Percentiles rank a stretch among this genome's conserved stretches.
Evolutionary conservation across 345 rosid species (phyloP).

Genomic region (Raphanus raphanistrum): DNA sequence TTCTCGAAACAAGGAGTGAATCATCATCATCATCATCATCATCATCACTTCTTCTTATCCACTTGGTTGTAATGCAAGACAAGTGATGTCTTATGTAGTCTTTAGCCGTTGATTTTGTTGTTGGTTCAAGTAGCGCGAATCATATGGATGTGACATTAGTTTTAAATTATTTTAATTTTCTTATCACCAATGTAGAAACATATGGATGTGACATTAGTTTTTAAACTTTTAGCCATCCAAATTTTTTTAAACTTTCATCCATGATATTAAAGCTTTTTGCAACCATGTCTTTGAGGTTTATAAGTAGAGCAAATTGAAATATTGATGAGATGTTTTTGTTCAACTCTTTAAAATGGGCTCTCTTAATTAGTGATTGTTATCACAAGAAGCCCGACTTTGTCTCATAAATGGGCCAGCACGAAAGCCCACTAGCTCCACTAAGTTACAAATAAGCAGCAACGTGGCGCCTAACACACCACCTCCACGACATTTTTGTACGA

Average conservation of each 20-base stretch:
- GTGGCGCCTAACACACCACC: not conserved
- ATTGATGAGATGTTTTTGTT: not conserved
- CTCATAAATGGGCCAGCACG: not conserved
- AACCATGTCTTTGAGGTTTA: not conserved
- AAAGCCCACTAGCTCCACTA: not conserved
- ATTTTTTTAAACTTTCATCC: not conserved
- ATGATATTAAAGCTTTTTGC: not conserved
- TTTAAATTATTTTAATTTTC: too few relatives aligned
- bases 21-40: not conserved
- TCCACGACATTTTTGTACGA: slow-evolving; percentile 30
- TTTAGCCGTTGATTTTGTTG: not conserved
- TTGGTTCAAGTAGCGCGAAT: slow-evolving; percentile 1
- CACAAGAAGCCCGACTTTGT: not conserved
- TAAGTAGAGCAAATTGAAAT: too few relatives aligned
- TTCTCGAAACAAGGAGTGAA: slow-evolving; percentile 72
- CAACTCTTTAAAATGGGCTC: not conserved
- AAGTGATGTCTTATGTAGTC: not conserved
- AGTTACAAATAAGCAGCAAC: not conserved
- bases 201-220: too few relatives aligned
- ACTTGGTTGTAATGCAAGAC: slow-evolving; percentile 1
- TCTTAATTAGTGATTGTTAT: too few relatives aligned
- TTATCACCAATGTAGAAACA: not conserved
- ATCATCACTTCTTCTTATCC: not conserved
- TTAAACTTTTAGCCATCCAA: not conserved
- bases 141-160: not conserved